A percentile compares a stretch with the other conserved stretches of the same genome.
Evolutionary conservation across 208 protist species (phyloP).

Genomic region (Leishmania tropica): DNA sequence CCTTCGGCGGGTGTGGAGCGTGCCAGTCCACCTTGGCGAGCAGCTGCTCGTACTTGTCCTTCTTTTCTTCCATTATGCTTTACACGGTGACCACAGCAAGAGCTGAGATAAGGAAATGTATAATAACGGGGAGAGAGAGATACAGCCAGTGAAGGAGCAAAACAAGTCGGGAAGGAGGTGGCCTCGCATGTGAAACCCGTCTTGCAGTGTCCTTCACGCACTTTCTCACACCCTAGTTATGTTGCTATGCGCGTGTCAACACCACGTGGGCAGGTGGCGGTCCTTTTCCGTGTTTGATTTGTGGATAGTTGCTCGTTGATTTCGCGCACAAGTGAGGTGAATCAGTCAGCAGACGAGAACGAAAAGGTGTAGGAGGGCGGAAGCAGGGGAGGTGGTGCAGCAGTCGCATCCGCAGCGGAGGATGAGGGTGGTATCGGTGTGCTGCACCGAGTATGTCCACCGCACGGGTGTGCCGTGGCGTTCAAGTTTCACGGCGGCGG

Average conservation of each 20-base stretch:
- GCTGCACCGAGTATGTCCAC: neutral
- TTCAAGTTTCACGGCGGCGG: neutral
- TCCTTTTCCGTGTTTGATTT: neutral
- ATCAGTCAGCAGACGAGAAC: neutral
- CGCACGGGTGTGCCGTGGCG: neutral
- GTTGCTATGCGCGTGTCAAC: neutral
- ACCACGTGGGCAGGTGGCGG: no score
- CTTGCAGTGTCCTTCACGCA: neutral
- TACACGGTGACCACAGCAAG: neutral
- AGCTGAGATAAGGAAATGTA: neutral
- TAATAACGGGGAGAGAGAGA: neutral
- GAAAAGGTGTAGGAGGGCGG: neutral
- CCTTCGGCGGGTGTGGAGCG: constrained; percentile 58
- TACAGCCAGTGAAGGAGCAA: neutral
- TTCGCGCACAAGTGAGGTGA: neutral
- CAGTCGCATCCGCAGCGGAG: neutral
- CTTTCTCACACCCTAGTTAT: neutral
- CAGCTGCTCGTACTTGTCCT: constrained; percentile 80
- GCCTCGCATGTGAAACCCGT: neutral
- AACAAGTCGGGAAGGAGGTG: neutral
- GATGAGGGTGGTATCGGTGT: neutral
- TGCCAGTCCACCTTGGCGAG: constrained; percentile 79
- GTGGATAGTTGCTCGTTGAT: neutral
- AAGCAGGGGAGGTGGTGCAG: neutral
- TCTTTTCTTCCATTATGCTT: constrained; percentile 16